Evolutionary conservation across 1,284 basidiomycete species (phyloP), one percentile per base, ranked within the genome.

Genomic region (Meira nashicola): DNA sequence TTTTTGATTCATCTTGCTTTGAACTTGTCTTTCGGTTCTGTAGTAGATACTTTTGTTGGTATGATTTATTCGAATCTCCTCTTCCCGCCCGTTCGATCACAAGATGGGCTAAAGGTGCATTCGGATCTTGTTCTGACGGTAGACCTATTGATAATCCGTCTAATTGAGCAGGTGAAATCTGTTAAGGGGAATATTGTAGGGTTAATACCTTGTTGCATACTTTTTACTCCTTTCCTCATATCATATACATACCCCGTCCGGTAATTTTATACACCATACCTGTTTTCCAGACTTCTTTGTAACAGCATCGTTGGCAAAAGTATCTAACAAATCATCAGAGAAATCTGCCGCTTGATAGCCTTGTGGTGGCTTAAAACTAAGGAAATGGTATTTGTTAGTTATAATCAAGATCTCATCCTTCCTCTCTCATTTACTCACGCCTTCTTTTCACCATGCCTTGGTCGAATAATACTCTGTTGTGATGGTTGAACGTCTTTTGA

Each of bases 221-320:
- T 43, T 6, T 4, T n/a, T 3, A 21, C 41, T 43, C 6, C 41
- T 10, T 4, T 43, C 10, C 41, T 43, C 41, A 43, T 23, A 2
- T 21, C 7, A 23, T 7, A n/a, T 15, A 48, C 46, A 21, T 25
- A 48, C 46, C n/a, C 46, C 46, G 8, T 48, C 46, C 12, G 46
- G 46, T 48, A 48, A 21, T 23, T 48, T 48, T 19, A 48, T 48
- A 19, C 17, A 14, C 46, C 46, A 48, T 14, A 48, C 12, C 21
- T 48, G 46, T 17, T 48, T 48, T 25, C 25, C 25, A 7, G 14
- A 23, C n/a, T 23, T 23, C 12, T 12, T 48, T 5, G 17, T 9
- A 12, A 48, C 12, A 2, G 46, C 46, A 48, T 48, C 46, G 12
- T 23, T n/a, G 25, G 17, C 46, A 48, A 48, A 48, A 3, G 23